Base-by-base conservation (phyloP, 495 filamentous ascomycete genomes). In the Trichoderma asperelloides region DNA sequence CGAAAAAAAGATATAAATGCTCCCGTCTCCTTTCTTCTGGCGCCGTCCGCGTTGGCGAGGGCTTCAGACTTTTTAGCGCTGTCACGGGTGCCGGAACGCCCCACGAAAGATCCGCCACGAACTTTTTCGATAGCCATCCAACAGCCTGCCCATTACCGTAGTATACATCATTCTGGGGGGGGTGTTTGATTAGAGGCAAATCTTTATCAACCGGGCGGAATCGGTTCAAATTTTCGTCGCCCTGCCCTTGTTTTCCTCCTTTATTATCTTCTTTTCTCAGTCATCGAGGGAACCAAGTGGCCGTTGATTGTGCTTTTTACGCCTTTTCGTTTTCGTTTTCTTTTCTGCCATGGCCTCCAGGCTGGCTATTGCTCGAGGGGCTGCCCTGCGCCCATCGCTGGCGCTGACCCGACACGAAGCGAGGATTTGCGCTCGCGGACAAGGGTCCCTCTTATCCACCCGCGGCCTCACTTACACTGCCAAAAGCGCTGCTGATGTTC, bases 71-170 rank as follows among this genome's bases (percentile, higher is more conserved):
- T 28, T 37, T 55, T 66, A 66, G 65, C 37, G 65, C 43, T 47
- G 28, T 60, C 55, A 60, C 55, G 55, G 55, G 23, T 60, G 23
- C 55, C 55, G 55, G 55, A 21, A 12, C n/a, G 55, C 55, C 55
- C 55, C 55, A 60, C 55, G 55, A 60, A 45, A 66, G 65, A 55
- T 66, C 45, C 64, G 55, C 55, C 55, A 60, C 55, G 55, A 18
- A n/a, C 49, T 11, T 55, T 18, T 55, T 55, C 9, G 55, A 60
- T 21, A 60, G 55, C 55, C 23, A 28, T 30, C 55, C 55, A 30
- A 11, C 13, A 21, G 23, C 7, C n/a, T 16, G 51, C 23, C 51
- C 7, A 23, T 60, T 23, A 57, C 27, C 51, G 25, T 37, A 37
- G 5, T 37, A 7, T 9, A 21, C 18, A 28, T 60, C 28, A 28